A percentile compares a stretch with the other conserved stretches of the same genome.
These are phyloP conservation scores for Glutinoglossum americanum DNA, from an alignment of 495 filamentous ascomycete genomes.

Conservation along the genomic window DNA sequence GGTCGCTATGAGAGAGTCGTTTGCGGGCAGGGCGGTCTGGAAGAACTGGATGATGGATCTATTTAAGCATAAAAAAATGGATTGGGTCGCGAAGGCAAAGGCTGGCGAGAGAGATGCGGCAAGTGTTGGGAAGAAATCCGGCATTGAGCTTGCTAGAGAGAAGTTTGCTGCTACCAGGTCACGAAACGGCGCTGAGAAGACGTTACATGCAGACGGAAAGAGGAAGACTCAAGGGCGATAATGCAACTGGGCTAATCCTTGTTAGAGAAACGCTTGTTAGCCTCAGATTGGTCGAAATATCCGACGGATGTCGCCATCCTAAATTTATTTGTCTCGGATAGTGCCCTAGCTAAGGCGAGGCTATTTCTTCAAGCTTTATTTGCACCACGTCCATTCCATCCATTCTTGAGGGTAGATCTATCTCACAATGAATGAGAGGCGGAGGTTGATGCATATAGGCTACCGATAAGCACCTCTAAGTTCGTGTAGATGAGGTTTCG, in stretches of 20 bases:
- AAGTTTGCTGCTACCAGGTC: constrained; percentile 15
- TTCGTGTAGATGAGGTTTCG: background rate
- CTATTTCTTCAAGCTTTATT: background rate
- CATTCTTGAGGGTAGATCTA: background rate
- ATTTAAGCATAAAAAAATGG: constrained; percentile 42
- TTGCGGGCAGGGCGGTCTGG: constrained; percentile 67
- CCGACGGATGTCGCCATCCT: background rate
- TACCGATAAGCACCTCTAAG: background rate
- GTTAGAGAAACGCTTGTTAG: background rate
- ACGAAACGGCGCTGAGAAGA: background rate
- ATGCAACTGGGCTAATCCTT: constrained; percentile 1
- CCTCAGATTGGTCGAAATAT: background rate
- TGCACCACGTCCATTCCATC: background rate
- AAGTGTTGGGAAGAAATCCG: background rate
- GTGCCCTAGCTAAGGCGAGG: background rate
- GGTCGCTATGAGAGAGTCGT: constrained; percentile 43
- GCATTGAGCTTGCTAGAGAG: constrained; percentile 17
- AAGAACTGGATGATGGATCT: constrained; percentile 81
- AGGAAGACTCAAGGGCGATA: constrained; percentile 6
- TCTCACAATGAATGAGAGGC: background rate
- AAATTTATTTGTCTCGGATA: background rate
- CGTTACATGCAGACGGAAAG: background rate
- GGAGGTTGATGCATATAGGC: background rate
- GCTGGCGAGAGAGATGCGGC: constrained; percentile 8
- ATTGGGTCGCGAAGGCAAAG: constrained; percentile 54